Conservation (phyloP, 768 basidiomycete species). For the Boletus huronensis region DNA sequence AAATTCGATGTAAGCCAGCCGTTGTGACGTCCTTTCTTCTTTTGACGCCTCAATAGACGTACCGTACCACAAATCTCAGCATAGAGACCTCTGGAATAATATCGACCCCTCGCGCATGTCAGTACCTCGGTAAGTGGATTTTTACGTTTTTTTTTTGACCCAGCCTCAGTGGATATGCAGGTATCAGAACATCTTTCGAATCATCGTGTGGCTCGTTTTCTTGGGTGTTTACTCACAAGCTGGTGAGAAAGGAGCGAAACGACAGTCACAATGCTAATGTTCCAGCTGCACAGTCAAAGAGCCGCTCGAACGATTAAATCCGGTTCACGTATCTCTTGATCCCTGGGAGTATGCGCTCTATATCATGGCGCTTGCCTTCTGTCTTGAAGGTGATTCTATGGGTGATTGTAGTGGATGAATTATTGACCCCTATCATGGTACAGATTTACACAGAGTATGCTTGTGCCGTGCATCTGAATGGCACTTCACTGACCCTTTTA, state of each 20-base stretch:
- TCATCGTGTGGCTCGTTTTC: conserved; percentile 74
- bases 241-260: conserved; percentile 41
- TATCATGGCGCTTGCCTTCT: conserved; percentile 70
- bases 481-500: background rate
- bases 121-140: conserved; percentile 59
- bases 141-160: background rate
- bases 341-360: conserved; percentile 81
- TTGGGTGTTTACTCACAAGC: conserved; percentile 81
- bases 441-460: conserved; percentile 27
- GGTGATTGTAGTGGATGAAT: conserved; percentile 34
- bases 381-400: conserved; percentile 63
- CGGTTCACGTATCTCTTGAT: conserved; percentile 55
- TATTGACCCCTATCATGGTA: conserved; percentile 20
- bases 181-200: conserved; percentile 84
- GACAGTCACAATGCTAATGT: background rate
- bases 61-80: conserved; percentile 54
- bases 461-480: background rate
- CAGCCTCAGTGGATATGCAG: conserved; percentile 31
- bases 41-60: conserved; percentile 48
- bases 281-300: conserved; percentile 52
- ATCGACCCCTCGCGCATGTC: conserved; percentile 73
- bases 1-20: conserved; percentile 65
- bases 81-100: conserved; percentile 61
- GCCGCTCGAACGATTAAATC: conserved; percentile 69
- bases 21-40: background rate